Conservation (phyloP, 2,329 filamentous ascomycete species). For the Talaromyces sp. region DNA sequence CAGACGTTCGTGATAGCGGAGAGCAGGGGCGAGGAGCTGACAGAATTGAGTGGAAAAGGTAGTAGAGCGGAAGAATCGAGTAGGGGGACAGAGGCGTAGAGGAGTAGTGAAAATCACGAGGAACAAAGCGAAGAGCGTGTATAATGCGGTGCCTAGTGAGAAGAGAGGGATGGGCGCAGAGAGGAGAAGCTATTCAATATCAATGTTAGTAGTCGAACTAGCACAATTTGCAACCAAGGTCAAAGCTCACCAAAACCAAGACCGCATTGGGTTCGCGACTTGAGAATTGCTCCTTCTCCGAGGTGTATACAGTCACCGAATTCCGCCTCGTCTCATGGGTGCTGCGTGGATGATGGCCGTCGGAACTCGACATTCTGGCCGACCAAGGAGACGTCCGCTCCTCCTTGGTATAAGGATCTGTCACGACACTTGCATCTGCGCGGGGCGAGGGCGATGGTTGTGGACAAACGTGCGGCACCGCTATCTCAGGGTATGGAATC, state of each 20-base stretch:
- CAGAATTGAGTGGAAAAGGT: slow-evolving; percentile 47
- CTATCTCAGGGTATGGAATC: slow-evolving; percentile 20
- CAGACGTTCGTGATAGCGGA: slow-evolving; percentile 43
- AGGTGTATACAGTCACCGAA: slow-evolving; percentile 8
- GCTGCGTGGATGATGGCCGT: slow-evolving; percentile 5
- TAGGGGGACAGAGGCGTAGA: slow-evolving; percentile 47
- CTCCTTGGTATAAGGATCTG: slow-evolving; percentile 3
- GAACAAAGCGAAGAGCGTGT: slow-evolving; percentile 49
- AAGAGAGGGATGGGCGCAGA: slow-evolving; percentile 51
- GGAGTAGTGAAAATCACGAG: slow-evolving; percentile 49
- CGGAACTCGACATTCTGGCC: slow-evolving; percentile 4
- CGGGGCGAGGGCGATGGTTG: neutral
- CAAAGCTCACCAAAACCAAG: slow-evolving; percentile 14
- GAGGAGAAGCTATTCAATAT: slow-evolving; percentile 43
- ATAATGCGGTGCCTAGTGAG: slow-evolving; percentile 49
- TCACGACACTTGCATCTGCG: slow-evolving; percentile 1
- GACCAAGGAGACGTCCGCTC: slow-evolving; percentile 1
- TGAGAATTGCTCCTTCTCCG: slow-evolving; percentile 2
- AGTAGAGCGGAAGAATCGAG: slow-evolving; percentile 37
- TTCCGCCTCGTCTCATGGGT: slow-evolving; percentile 5
- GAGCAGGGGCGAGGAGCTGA: slow-evolving; percentile 47
- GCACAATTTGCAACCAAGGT: neutral
- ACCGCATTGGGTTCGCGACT: slow-evolving; percentile 9
- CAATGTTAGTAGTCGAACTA: neutral
- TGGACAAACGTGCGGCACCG: neutral